phyloP scores from a whole-genome alignment of 768 basidiomycete species.

The Albatrellus ellisii region DNA sequence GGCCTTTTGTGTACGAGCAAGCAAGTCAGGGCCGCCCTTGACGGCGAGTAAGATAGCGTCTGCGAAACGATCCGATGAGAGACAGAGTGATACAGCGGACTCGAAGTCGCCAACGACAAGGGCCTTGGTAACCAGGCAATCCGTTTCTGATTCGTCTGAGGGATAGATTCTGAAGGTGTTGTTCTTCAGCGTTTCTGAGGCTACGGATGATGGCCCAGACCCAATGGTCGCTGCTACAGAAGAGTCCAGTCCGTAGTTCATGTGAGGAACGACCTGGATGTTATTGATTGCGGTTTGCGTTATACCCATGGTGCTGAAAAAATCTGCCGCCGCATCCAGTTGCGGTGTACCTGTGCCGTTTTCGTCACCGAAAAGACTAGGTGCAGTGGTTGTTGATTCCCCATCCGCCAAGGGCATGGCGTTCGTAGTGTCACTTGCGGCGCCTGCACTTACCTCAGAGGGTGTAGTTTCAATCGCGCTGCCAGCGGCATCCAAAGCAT shows the following conservation, averaged over 20 bases:
- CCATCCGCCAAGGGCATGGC: conserved; percentile 44
- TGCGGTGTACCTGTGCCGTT: conserved; percentile 46
- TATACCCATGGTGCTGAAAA: conserved; percentile 72
- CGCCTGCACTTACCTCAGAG: conserved; percentile 59
- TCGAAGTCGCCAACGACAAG: conserved; percentile 94
- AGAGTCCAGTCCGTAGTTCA: conserved; percentile 69
- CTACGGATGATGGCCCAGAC: conserved; percentile 76
- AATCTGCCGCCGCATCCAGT: conserved; percentile 60
- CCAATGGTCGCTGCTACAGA: conserved; percentile 93
- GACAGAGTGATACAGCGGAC: conserved; percentile 82
- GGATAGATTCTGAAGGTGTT: conserved; percentile 90
- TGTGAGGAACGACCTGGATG: conserved; percentile 57
- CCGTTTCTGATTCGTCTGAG: conserved; percentile 72
- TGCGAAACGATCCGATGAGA: conserved; percentile 81
- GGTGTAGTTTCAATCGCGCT: conserved; percentile 46
- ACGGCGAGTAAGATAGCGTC: conserved; percentile 93
- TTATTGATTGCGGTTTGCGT: conserved; percentile 29
- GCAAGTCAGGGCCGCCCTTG: conserved; percentile 77
- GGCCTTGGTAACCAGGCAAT: conserved; percentile 82
- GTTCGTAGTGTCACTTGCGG: conserved; percentile 47
- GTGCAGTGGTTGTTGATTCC: conserved; percentile 77
- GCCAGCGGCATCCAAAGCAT: conserved; percentile 16
- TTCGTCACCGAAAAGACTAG: conserved; percentile 82
- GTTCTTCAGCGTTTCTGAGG: conserved; percentile 59
- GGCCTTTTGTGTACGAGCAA: conserved; percentile 80